Evolutionary conservation across 2,329 filamentous ascomycete species (phyloP).

Genomic region (Cytospora chrysosperma): DNA sequence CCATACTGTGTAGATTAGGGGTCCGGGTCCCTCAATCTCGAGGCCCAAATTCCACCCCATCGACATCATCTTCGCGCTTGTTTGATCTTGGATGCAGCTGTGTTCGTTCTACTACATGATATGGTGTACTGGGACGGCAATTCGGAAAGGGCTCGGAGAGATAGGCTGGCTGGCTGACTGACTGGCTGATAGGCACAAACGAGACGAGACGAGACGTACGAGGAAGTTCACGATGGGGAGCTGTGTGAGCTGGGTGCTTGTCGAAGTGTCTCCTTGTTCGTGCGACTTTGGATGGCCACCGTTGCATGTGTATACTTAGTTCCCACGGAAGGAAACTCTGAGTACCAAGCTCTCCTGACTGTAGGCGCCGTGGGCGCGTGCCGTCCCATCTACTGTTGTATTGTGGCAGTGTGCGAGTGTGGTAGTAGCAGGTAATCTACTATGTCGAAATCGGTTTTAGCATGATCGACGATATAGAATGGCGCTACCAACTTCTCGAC

Average conservation of each 20-base stretch:
- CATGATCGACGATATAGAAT: background rate
- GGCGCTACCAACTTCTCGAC: background rate
- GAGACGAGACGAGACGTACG: background rate
- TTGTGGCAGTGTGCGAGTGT: too few species aligned
- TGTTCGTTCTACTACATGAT: background rate
- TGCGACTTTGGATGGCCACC: background rate
- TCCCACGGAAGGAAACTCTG: too few species aligned
- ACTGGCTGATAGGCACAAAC: background rate
- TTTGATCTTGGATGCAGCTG: background rate
- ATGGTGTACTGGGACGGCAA: background rate
- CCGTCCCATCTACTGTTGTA: too few species aligned
- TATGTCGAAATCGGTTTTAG: background rate
- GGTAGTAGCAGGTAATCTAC: too few species aligned
- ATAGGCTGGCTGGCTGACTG: background rate
- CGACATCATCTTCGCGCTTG: background rate
- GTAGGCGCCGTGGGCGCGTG: too few species aligned
- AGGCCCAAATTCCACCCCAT: background rate
- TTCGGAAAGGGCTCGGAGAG: background rate
- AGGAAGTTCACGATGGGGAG: background rate
- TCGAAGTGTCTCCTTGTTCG: background rate
- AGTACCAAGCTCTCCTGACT: too few species aligned
- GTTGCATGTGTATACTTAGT: background rate
- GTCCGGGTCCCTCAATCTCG: slow-evolving; percentile 9
- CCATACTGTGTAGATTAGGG: slow-evolving; percentile 10
- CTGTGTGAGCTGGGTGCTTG: background rate